Base-by-base conservation (phyloP, 352 stramenopile genomes). In the Globisporangium nodosum region DNA sequence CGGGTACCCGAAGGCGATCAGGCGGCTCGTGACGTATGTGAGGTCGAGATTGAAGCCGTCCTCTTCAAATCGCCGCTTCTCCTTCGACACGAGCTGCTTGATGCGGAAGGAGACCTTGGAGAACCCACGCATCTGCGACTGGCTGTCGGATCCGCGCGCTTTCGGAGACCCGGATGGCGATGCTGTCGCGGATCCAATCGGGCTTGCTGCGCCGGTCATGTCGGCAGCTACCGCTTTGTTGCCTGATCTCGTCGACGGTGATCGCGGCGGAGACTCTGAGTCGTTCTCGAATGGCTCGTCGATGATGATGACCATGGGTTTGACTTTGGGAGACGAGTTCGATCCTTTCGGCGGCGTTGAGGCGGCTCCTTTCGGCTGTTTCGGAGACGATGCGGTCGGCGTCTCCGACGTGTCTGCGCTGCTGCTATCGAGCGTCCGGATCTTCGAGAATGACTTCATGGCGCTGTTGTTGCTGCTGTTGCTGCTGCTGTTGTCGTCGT, bases 31-130 rank as follows among this genome's bases (percentile, higher is more conserved):
- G 24, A 97, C 85, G 69, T 97, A 97, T 33, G 87, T 93, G 70
- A 97, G 79, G 66, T 97, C 91, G 52, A 97, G 72, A 54, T 97
- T 90, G 70, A 96, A 97, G 54, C 87, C 90, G 39, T 96, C 84
- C 60, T 89, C 77, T 31, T 77, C 76, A 64, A 92, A 96, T 1
- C 90, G 74, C 18, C 79, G 76, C 71, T 97, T 97, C 60, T 96
- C 92, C 68, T 95, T 94, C 51, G 85, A 96, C 30, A 97, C 90
- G 46, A 94, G 66, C 46, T 97, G 80, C 58, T 91, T 91, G 50
- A 91, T 61, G 8, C 71, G 76, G 27, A 79, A 81, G 6, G 78
- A 76, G 53, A 78, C 63, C 31, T 74, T 59, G 37, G 70, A 78
- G n/a, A 78, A 55, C 3, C 68, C 61, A 1, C 60, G 67, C 70